Conservation (phyloP, 2,329 filamentous ascomycete genomes). For the Apiospora kogelbergensis region DNA sequence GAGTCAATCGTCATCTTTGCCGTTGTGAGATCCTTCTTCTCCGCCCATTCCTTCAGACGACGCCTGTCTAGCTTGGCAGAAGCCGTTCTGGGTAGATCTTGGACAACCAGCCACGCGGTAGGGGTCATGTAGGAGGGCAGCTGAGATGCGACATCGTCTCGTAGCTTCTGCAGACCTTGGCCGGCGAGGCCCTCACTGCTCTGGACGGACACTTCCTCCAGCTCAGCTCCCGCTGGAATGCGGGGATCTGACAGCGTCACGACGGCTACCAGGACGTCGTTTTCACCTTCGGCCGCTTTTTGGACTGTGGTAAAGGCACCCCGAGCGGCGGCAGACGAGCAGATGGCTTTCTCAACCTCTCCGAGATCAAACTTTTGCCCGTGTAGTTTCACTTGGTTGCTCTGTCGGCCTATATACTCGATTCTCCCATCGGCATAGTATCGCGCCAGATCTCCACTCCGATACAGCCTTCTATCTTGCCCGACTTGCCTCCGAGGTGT, state of each 20-base stretch:
- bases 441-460: not conserved
- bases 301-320: not conserved
- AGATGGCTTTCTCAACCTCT: conserved; percentile 1
- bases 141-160: not conserved
- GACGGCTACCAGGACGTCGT: not conserved
- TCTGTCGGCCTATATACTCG: not conserved
- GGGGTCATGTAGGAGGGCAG: not conserved
- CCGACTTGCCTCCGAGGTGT: not conserved
- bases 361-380: conserved; percentile 1
- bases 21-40: not conserved
- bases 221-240: not conserved
- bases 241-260: not conserved
- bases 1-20: not conserved
- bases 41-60: not conserved
- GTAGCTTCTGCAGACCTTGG: not conserved
- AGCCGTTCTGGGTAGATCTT: not conserved
- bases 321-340: not conserved
- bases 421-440: conserved; percentile 9
- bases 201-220: not conserved
- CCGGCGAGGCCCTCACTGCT: not conserved
- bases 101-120: not conserved
- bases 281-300: not conserved
- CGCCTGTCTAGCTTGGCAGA: not conserved
- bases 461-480: not conserved
- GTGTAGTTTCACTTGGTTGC: not conserved